Percentiles rank a stretch among this genome's conserved stretches.
phyloP scores from a whole-genome alignment of 1,284 basidiomycete species.

The Malassezia caprae region DNA sequence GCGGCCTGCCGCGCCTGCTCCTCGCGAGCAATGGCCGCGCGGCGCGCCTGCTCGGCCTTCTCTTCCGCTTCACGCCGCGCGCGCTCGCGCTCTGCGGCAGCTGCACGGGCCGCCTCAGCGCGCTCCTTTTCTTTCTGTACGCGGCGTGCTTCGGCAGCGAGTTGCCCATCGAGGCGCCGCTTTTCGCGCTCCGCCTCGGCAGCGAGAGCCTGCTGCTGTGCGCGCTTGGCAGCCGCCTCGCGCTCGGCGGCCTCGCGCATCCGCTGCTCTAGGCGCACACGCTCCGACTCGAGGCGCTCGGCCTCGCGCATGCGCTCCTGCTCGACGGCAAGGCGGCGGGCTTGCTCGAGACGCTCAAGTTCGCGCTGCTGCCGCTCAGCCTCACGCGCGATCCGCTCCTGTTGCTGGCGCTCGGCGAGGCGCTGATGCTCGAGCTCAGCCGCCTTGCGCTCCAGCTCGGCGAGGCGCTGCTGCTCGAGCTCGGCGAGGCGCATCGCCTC shows the following conservation, averaged over 20 bases:
- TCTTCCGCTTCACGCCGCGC: neutral
- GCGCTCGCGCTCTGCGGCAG: neutral
- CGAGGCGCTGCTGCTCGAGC: neutral
- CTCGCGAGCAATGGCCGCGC: constrained; percentile 22
- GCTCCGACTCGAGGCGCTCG: constrained; percentile 23
- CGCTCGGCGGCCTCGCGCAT: neutral
- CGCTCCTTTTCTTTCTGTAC: constrained; percentile 21
- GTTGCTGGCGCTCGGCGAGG: neutral
- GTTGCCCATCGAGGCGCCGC: constrained; percentile 10
- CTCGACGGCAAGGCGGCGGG: neutral
- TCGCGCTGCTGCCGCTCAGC: neutral
- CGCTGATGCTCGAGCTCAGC: neutral
- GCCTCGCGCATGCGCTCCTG: constrained; percentile 13
- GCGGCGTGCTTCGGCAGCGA: constrained; percentile 15
- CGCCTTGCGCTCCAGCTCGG: neutral
- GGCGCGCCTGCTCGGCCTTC: neutral
- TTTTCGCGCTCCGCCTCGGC: constrained; percentile 4
- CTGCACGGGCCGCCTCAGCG: constrained; percentile 9
- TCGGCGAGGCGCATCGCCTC: constrained; percentile 3
- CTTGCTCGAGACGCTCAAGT: neutral
- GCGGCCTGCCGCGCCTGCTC: constrained; percentile 15
- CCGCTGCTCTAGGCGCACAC: neutral
- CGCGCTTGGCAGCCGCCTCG: neutral
- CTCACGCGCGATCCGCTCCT: neutral
- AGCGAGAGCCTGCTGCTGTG: neutral